A percentile compares a stretch with the other conserved stretches of the same genome.
Conservation (phyloP, 169 alveolate species). For the Miamiensis avidus region DNA sequence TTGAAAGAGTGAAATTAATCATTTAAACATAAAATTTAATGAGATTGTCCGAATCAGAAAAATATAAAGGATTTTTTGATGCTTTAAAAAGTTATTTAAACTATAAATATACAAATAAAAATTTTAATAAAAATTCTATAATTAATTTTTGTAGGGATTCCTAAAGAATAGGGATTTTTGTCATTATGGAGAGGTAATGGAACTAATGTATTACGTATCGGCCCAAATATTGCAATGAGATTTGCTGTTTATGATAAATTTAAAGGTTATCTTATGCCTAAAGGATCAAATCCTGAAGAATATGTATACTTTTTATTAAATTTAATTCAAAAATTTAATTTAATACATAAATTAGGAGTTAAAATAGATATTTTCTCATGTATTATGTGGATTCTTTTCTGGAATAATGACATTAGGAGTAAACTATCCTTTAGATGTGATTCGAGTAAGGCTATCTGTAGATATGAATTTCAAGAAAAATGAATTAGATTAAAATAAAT, state of each 20-base stretch:
- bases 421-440: slow-evolving; percentile 27
- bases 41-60: not conserved
- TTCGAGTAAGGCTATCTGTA: slow-evolving; percentile 19
- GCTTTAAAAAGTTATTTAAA: not conserved
- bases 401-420: slow-evolving; percentile 3
- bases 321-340: too few relatives aligned
- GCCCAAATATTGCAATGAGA: slow-evolving; percentile 27
- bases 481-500: not conserved
- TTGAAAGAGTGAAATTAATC: slow-evolving; percentile 35
- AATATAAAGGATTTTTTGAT: not conserved
- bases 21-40: slow-evolving; percentile 18
- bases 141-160: not conserved
- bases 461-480: slow-evolving; percentile 9
- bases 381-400: slow-evolving; percentile 21
- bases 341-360: not conserved
- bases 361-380: not conserved
- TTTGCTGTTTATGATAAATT: slow-evolving; percentile 30
- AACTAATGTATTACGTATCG: slow-evolving; percentile 12
- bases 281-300: not conserved
- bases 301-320: not conserved
- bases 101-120: too few relatives aligned
- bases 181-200: slow-evolving; percentile 41
- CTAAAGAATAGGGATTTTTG: slow-evolving; percentile 14
- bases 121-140: too few relatives aligned
- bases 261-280: slow-evolving; percentile 6